Conservation (phyloP, 73 alveolate genomes). For the Paramecium sexaurelia region DNA sequence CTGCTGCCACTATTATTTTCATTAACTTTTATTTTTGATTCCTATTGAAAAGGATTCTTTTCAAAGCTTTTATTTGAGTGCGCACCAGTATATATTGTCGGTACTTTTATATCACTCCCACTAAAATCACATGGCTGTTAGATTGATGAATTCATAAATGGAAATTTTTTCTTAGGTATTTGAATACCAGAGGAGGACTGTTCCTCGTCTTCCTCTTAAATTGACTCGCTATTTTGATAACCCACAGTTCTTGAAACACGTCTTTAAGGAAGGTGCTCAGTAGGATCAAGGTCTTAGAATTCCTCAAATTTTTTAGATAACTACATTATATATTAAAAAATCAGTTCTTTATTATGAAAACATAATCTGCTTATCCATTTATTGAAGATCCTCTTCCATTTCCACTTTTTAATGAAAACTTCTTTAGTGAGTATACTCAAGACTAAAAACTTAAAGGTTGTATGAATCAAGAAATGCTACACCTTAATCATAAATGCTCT, state of each 20-base stretch:
- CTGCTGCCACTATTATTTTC: neutral
- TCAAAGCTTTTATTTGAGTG: constrained; percentile 9
- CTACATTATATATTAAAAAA: neutral
- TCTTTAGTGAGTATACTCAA: neutral
- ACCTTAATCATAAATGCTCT: constrained; percentile 23
- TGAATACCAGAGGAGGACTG: neutral
- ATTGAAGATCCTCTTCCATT: neutral
- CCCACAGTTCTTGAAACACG: neutral
- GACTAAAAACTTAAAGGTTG: neutral
- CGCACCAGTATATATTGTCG: neutral
- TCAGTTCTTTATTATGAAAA: neutral
- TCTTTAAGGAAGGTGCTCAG: neutral
- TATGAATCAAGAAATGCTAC: neutral
- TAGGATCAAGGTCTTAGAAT: constrained; percentile 47
- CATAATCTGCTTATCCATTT: neutral
- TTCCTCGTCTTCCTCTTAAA: constrained; percentile 50
- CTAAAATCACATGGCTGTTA: neutral
- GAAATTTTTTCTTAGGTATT: neutral
- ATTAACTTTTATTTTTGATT: neutral
- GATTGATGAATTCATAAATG: neutral
- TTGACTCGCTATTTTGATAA: constrained; percentile 21
- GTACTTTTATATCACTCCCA: constrained; percentile 54
- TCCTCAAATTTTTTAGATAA: constrained; percentile 10
- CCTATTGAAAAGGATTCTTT: neutral
- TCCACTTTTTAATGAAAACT: neutral